Base-by-base conservation (phyloP, 805 yeast species). In the Grigorovia transvaalensis region DNA sequence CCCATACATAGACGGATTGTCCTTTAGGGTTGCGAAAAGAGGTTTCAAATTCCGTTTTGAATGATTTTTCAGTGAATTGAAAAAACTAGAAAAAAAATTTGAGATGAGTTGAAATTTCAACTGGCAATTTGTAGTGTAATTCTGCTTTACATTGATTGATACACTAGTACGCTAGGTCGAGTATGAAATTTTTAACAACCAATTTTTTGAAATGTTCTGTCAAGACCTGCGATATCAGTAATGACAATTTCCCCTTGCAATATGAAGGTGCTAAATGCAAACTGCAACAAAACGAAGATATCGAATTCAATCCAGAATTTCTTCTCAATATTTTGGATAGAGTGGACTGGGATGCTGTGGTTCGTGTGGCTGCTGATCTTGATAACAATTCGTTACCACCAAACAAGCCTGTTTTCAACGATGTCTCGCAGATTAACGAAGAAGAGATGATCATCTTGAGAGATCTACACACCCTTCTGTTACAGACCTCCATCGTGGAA, bases 131-230 rank as follows among this genome's bases (percentile, higher is more conserved):
- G 8, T 13, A 33, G 38, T 4, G 27, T 23, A 6, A 23, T 23
- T 23, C 27, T 23, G 6, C 27, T 23, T 23, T 23, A 23, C 27
- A 4, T 23, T 6, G 27, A 23, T 6, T 23, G 6, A 23, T 23
- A 23, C n/a, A n/a, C n/a, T 33, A 33, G 12, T 12, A 33, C 38
- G 15, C 38, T 3, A 33, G 15, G 15, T 13, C 3, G 38, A 30
- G 11, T 12, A 52, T 91, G 99, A 91, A 93, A 71, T 81, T 91
- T 62, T 73, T 93, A 29, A 91, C 99, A n/a, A 87, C 97, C 12
- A 93, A 93, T 69, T 93, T 93, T 69, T 95, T 93, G 56, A 88
- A 85, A 66, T 93, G 99, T 70, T 89, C 98, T 0, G 85, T 88
- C 55, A 83, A 84, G 62, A 61, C 81, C 1, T 93, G 99, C 64